Evolutionary conservation across 768 basidiomycete genomes (phyloP).

Genomic region (Lentinula raphanica): DNA sequence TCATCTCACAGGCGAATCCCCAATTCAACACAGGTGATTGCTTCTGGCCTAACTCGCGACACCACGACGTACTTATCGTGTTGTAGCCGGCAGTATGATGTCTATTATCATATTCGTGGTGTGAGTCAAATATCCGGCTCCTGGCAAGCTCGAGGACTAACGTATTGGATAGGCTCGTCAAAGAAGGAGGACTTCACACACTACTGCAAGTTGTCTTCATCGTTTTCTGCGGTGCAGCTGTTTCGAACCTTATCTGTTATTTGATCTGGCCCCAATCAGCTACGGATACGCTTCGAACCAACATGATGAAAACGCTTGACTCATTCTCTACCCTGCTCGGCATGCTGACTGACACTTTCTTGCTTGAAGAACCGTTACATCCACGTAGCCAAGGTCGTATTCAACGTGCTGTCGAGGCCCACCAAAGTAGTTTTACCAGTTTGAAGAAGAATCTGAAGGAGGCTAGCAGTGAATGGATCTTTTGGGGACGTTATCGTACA

Average conservation of each 20-base stretch:
- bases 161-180: conserved; percentile 55
- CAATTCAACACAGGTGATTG: conserved; percentile 77
- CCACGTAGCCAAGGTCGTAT: conserved; percentile 58
- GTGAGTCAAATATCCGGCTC: conserved; percentile 28
- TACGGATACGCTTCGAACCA: conserved; percentile 71
- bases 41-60: not conserved
- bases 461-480: conserved; percentile 80
- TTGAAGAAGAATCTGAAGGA: conserved; percentile 84
- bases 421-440: conserved; percentile 85
- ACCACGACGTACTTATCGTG: not conserved
- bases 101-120: conserved; percentile 82
- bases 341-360: conserved; percentile 79
- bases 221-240: conserved; percentile 65
- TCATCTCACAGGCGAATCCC: conserved; percentile 49
- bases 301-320: conserved; percentile 81
- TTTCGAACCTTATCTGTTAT: conserved; percentile 85
- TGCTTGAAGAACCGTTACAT: conserved; percentile 66
- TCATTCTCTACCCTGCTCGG: conserved; percentile 85
- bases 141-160: conserved; percentile 1
- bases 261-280: conserved; percentile 83
- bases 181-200: conserved; percentile 78
- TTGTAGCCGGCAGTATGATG: conserved; percentile 76
- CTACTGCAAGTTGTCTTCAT: conserved; percentile 74
- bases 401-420: conserved; percentile 74
- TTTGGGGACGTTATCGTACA: conserved; percentile 18